Conservation (phyloP, 176 grass and related monocot genomes). For the Luzula sylvatica region DNA sequence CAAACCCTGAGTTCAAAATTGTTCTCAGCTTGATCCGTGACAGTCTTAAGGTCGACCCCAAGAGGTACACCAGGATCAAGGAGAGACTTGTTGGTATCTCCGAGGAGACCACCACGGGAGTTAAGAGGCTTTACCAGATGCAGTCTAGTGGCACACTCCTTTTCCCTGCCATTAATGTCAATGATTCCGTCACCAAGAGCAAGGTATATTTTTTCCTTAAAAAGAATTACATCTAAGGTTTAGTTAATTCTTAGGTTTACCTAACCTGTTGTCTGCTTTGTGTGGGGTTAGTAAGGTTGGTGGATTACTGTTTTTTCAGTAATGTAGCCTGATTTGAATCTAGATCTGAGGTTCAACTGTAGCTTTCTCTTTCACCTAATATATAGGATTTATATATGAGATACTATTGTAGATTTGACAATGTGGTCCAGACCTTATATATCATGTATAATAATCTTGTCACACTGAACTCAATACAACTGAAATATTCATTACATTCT, state of each 20-base stretch:
- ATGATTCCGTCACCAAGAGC: constrained; percentile 97
- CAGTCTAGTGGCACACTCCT: constrained; percentile 57
- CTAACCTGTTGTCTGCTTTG: not conserved
- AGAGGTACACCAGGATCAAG: constrained; percentile 94
- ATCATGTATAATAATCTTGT: not conserved
- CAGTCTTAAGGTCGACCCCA: constrained; percentile 54
- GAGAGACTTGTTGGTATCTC: constrained; percentile 85
- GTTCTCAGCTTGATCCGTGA: constrained; percentile 81
- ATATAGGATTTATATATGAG: not conserved
- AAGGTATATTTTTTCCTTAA: constrained; percentile 61
- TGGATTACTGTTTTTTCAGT: constrained; percentile 1
- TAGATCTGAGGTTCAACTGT: constrained; percentile 18
- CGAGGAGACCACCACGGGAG: constrained; percentile 92
- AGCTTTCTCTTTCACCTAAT: constrained; percentile 17
- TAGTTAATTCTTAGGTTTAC: constrained; percentile 1
- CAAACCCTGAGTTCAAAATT: constrained; percentile 98
- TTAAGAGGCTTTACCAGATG: constrained; percentile 94
- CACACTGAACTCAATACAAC: not conserved
- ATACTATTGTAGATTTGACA: not conserved
- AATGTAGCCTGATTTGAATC: constrained; percentile 4
- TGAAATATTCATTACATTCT: not conserved
- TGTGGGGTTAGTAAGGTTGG: not conserved
- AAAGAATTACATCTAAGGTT: constrained; percentile 2
- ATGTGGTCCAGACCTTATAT: not conserved
- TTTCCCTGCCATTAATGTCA: constrained; percentile 91